Evolutionary conservation across 1,284 basidiomycete species (phyloP), one percentile per base, ranked within the genome.

Genomic region (Malassezia equina): DNA sequence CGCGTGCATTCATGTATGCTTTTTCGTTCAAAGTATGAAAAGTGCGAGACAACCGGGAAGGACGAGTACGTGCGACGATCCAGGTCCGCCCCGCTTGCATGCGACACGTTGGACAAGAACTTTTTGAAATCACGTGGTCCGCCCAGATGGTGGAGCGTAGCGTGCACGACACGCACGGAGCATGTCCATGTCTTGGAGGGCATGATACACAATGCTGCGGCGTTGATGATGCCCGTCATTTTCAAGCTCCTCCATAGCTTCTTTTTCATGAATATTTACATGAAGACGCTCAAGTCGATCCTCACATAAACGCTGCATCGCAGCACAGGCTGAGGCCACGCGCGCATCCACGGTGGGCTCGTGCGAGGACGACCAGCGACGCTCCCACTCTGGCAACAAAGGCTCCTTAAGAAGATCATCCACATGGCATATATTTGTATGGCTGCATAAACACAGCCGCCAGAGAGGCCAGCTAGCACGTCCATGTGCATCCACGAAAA

Each of bases 1-100:
- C 58, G 34, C 58, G 51, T 17, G 53, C 50, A 19, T 56, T 61
- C 66, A 68, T 68, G 17, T 36, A 39, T 23, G 33, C 33, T n/a
- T 28, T 31, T 32, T 27, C 21, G n/a, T 36, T 31, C 1, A 48
- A 23, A 4, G 46, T 48, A 33, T 21, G 23, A 24, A 34, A 32
- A 7, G 29, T 31, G 44, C 29, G 44, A 46, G 44, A 27, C 5
- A 33, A 46, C 46, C 36, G 21, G 19, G 36, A 39, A 9, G 36
- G 36, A 39, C 36, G 36, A 4, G 36, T 7, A 9, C 36, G 17
- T 39, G 21, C 36, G 15, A 34, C 33, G 17, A 39, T 39, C 36
- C 36, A 19, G 36, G 36, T 39, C 36, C 36, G 21, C 36, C 36
- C 19, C 36, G 19, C 36, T 39, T 39, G 36, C 36, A 39, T 39